Evolutionary conservation across 202 grass and related monocot genomes (phyloP), one percentile per base, ranked within the genome.

Genomic region (Setaria italica): DNA sequence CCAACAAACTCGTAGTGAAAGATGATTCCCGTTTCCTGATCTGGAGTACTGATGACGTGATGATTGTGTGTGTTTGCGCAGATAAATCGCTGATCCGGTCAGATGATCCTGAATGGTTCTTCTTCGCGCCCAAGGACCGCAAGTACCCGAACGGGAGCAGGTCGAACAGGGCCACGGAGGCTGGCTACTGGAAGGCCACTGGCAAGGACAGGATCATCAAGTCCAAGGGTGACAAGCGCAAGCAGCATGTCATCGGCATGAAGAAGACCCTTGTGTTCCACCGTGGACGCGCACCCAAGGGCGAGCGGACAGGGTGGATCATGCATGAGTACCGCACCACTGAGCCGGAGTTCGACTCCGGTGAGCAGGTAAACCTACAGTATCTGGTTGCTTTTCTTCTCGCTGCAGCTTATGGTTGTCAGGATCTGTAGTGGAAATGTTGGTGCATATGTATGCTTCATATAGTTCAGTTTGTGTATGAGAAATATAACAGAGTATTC

Each of bases 221-320:
- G 75, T 95, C 95, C 67, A 97, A 95, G 90, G 87, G 90, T 3
- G 85, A 91, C 5, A 63, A 84, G 74, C 91, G 89, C 74, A 85
- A 72, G 75, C 87, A 86, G 49, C 74, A 90, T 5, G 46, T 71
- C 5, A 95, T 99, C 17, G 96, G 96, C 79, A 99, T 94, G 93
- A 99, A 99, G 86, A 99, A 99, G 84, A 95, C 96, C 17, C 93
- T 99, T 2, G 96, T 99, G 47, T 99, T 99, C 82, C 93, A 99
- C 70, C 70, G 85, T 0, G 96, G 96, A 2, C 89, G 93, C 6
- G 96, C 96, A 2, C 96, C 96, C 0, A 91, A 87, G 70, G 96
- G 96, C 0, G 88, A 92, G 66, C 91, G 96, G 2, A 95, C 93
- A 0, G 72, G 89, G 47, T 98, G 96, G 96, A 95, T 98, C 71